phyloP scores from a whole-genome alignment of 148 eudicot species.

The Salicornia ramosissima region DNA sequence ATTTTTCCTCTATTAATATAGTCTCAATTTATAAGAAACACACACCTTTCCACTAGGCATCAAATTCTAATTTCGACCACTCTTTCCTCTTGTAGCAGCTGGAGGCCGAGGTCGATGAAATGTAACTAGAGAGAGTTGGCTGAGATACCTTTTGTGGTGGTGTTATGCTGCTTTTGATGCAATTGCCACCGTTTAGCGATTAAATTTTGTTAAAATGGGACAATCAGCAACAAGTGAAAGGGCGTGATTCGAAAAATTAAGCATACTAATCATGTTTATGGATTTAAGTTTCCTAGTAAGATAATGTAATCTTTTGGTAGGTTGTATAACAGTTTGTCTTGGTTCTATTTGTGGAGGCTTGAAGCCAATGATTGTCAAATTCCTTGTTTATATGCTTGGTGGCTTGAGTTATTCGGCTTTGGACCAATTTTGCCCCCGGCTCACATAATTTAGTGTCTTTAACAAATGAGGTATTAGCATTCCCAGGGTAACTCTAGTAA shows the following conservation, averaged over 20 bases:
- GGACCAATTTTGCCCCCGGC: too few species aligned
- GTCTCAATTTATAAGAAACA: background rate
- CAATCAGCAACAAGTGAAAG: background rate
- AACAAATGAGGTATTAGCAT: too few species aligned
- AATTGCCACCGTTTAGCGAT: constrained; percentile 8
- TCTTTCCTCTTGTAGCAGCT: constrained; percentile 16
- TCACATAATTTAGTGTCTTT: too few species aligned
- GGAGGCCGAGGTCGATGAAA: constrained; percentile 38
- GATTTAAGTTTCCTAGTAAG: background rate
- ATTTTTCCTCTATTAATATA: background rate
- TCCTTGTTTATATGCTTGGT: too few species aligned
- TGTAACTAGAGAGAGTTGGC: background rate
- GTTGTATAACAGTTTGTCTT: constrained; percentile 17
- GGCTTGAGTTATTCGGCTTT: too few species aligned
- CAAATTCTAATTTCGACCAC: background rate
- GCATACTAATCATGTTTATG: background rate
- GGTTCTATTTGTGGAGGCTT: background rate
- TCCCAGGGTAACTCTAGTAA: too few species aligned
- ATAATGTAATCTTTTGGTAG: constrained; percentile 18
- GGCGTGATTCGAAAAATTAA: background rate
- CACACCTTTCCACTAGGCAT: background rate
- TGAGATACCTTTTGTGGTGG: constrained; percentile 12
- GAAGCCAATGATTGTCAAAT: background rate
- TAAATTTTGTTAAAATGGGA: constrained; percentile 3
- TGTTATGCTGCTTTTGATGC: constrained; percentile 25